Conservation (phyloP, 768 basidiomycete genomes). For the Termitomyces sp. region DNA sequence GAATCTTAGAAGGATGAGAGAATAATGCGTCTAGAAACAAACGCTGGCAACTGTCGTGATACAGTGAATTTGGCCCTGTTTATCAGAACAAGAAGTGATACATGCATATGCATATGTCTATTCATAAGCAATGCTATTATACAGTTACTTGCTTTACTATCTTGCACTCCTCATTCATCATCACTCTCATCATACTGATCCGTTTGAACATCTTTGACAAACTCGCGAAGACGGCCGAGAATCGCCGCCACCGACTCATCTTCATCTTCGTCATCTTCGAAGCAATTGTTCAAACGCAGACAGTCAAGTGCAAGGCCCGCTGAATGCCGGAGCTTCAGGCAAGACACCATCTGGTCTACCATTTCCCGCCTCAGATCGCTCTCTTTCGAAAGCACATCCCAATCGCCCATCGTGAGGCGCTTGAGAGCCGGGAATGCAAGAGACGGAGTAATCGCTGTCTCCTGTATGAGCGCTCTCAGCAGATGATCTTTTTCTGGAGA, state of each 20-base stretch:
- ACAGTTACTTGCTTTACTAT: no score
- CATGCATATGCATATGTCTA: no score
- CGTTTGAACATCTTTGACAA: neutral
- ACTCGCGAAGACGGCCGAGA: neutral
- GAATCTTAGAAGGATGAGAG: neutral
- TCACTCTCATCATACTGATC: neutral
- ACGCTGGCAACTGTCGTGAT: neutral
- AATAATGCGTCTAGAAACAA: neutral
- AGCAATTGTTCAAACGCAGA: neutral
- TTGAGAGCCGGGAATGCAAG: neutral
- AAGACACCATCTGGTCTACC: neutral
- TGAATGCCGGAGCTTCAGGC: neutral
- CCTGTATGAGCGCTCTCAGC: no score
- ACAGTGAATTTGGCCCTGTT: constrained; percentile 8
- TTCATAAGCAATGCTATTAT: no score
- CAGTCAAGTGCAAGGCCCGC: neutral
- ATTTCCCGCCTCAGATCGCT: neutral
- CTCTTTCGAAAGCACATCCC: neutral
- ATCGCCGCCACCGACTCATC: neutral
- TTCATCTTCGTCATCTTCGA: no score
- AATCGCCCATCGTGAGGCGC: neutral
- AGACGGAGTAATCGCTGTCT: neutral
- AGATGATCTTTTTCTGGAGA: neutral
- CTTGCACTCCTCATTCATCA: no score
- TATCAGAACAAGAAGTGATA: no score